These are phyloP conservation scores for Amylocystis lapponica DNA, from an alignment of 768 basidiomycete genomes.

Conservation along the genomic window DNA sequence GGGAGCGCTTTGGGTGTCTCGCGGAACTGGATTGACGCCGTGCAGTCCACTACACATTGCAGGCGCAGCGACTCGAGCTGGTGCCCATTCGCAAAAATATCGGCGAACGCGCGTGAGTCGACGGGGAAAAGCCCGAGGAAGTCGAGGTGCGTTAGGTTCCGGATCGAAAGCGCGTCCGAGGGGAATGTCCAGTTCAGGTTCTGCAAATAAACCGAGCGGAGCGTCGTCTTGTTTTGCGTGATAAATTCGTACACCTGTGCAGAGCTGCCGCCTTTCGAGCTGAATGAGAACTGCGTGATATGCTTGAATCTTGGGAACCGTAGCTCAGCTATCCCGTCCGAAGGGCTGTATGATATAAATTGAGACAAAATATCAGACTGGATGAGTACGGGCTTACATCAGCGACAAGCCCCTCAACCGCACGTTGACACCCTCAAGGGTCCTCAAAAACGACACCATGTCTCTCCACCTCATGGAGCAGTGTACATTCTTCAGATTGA, in stretches of 20 bases:
- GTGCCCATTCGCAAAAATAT: conserved; percentile 53
- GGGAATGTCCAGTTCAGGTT: conserved; percentile 57
- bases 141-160: conserved; percentile 58
- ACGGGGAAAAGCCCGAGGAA: conserved; percentile 53
- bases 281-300: conserved; percentile 54
- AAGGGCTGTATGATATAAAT: conserved; percentile 13
- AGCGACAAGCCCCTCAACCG: conserved; percentile 53
- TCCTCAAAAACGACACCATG: conserved; percentile 44
- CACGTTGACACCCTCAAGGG: conserved; percentile 46
- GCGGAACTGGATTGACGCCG: conserved; percentile 44
- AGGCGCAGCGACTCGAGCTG: conserved; percentile 61
- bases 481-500: conserved; percentile 53
- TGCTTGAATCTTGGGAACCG: conserved; percentile 29
- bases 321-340: conserved; percentile 24
- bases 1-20: conserved; percentile 36
- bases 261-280: conserved; percentile 37
- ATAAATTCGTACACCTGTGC: conserved; percentile 41
- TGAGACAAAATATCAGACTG: background rate
- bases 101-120: conserved; percentile 46
- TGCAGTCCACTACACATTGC: conserved; percentile 47
- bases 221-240: conserved; percentile 42
- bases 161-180: conserved; percentile 43
- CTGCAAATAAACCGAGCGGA: conserved; percentile 51
- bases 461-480: conserved; percentile 53
- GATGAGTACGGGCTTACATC: conserved; percentile 20